Conservation (phyloP, 2,329 filamentous ascomycete genomes). For the Colletotrichum musicola region DNA sequence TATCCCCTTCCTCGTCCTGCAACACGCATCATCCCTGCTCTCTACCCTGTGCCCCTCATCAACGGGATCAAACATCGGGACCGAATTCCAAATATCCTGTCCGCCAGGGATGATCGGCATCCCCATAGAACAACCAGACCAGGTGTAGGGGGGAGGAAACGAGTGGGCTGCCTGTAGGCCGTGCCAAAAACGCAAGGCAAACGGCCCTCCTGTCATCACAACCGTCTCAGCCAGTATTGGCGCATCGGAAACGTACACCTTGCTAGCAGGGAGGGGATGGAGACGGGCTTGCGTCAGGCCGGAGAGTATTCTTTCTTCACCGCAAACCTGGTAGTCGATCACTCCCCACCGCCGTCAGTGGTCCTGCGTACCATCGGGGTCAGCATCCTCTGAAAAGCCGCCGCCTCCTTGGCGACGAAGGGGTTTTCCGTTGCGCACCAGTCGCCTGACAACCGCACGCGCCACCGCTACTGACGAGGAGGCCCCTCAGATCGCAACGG, state of each 20-base stretch:
- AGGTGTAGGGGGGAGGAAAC: conserved; percentile 6
- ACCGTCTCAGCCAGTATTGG: conserved; percentile 2
- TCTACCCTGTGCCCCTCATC: neutral
- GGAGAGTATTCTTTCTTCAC: conserved; percentile 11
- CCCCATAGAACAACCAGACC: neutral
- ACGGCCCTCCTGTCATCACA: neutral
- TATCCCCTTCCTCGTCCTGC: neutral
- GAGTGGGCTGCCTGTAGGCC: neutral
- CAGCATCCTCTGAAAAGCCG: neutral
- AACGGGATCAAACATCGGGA: neutral
- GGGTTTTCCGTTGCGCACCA: neutral
- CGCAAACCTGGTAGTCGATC: conserved; percentile 2
- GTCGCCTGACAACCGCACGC: neutral
- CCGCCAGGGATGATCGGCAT: neutral
- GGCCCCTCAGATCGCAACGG: neutral
- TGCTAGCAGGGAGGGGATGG: neutral
- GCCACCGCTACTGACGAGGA: neutral
- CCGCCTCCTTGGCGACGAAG: neutral
- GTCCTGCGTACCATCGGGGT: neutral
- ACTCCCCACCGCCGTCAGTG: neutral
- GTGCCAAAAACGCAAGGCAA: neutral
- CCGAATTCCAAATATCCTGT: neutral
- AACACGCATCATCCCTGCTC: neutral
- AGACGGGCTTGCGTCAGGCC: neutral
- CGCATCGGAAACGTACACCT: neutral